Evolutionary conservation across 352 stramenopile genomes (phyloP).

Genomic region (Globisporangium paddicum): DNA sequence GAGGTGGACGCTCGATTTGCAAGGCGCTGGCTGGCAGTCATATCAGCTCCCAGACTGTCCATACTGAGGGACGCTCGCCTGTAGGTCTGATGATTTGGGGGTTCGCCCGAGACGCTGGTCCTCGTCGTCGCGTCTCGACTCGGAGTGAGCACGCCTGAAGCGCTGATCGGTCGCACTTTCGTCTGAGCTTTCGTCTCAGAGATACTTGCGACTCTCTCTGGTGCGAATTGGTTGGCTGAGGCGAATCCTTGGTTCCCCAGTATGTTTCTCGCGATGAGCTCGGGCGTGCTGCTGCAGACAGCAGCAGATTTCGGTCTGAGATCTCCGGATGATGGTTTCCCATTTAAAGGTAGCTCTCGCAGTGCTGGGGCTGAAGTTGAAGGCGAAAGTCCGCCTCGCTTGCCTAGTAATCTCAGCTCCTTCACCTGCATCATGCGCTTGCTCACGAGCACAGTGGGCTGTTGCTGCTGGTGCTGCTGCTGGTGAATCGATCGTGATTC

Average conservation of each 20-base stretch:
- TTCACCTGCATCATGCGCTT: slow-evolving; percentile 19
- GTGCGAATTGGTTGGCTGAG: not conserved
- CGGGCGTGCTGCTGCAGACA: slow-evolving; percentile 38
- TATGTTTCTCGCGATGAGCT: slow-evolving; percentile 19
- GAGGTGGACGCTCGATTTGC: slow-evolving; percentile 14
- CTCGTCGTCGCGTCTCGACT: slow-evolving; percentile 11
- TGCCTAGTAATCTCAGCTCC: slow-evolving; percentile 24
- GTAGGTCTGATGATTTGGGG: not conserved
- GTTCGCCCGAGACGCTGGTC: not conserved
- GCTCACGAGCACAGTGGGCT: slow-evolving; percentile 35
- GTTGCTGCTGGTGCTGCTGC: slow-evolving; percentile 9
- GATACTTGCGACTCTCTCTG: not conserved
- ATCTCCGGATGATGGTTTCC: not conserved
- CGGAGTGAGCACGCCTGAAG: slow-evolving; percentile 18
- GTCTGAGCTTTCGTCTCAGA: not conserved
- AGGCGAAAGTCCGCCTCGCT: slow-evolving; percentile 18
- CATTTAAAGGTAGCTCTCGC: not conserved
- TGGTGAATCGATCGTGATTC: slow-evolving; percentile 10
- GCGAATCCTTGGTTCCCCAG: not conserved
- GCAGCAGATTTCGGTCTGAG: slow-evolving; percentile 42
- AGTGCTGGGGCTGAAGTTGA: slow-evolving; percentile 8
- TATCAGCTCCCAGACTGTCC: not conserved
- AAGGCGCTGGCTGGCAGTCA: slow-evolving; percentile 3
- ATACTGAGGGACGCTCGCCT: slow-evolving; percentile 3
- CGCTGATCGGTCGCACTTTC: slow-evolving; percentile 30